Evolutionary conservation across 257 asterid genomes (phyloP).

Genomic region (Solanum dulcamara): DNA sequence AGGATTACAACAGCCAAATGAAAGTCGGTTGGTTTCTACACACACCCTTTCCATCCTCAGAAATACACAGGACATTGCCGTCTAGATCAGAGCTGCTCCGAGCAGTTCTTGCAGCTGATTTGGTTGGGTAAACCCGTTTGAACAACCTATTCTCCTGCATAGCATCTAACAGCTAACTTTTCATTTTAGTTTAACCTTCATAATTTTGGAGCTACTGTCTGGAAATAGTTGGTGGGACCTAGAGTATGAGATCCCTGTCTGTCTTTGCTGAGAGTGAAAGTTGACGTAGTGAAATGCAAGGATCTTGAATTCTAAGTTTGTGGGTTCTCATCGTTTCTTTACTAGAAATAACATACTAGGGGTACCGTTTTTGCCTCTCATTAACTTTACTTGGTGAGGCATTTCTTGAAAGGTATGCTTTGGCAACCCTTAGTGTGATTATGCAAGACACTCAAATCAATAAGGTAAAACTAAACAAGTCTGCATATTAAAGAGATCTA

Average conservation of each 20-base stretch:
- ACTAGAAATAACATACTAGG: neutral
- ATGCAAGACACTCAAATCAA: neutral
- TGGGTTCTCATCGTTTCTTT: neutral
- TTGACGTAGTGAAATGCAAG: neutral
- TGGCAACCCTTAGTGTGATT: neutral
- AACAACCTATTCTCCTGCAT: neutral
- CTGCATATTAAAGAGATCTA: neutral
- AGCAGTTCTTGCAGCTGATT: slow-evolving; percentile 85
- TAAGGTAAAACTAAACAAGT: neutral
- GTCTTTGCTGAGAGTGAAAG: neutral
- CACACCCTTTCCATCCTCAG: slow-evolving; percentile 95
- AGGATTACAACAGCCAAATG: slow-evolving; percentile 62
- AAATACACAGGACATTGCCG: slow-evolving; percentile 88
- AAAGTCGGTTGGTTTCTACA: slow-evolving; percentile 98
- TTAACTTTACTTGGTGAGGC: neutral
- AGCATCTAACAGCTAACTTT: neutral
- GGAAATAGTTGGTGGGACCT: neutral
- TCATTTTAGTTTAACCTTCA: neutral
- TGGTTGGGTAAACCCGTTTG: slow-evolving; percentile 62
- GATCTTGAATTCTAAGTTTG: neutral
- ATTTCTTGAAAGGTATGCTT: neutral
- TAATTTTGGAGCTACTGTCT: neutral
- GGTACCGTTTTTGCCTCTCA: neutral
- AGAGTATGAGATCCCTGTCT: neutral
- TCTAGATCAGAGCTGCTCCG: slow-evolving; percentile 76